Conservation (phyloP, 176 grass and related monocot genomes). For the Eremochloa ophiuroides region DNA sequence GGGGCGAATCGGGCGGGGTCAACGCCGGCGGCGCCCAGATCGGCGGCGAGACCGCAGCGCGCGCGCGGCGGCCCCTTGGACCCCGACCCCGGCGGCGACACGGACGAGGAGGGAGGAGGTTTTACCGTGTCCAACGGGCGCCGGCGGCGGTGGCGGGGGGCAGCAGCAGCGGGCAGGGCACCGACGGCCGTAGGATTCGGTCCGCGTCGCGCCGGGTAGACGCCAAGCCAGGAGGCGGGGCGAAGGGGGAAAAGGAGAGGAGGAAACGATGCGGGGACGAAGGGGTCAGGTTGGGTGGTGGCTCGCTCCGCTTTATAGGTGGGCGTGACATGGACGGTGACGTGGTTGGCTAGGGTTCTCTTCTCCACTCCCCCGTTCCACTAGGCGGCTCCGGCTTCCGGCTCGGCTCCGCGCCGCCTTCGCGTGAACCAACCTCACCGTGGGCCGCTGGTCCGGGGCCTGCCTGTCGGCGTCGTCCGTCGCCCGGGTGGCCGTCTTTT, state of each 20-base stretch:
- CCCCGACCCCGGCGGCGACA: not conserved
- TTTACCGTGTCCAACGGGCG: constrained; percentile 8
- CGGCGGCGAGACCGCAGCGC: constrained; percentile 18
- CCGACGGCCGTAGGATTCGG: constrained; percentile 3
- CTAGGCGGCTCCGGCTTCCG: not conserved
- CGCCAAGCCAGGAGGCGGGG: not conserved
- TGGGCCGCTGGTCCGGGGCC: not conserved
- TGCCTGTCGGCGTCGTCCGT: not conserved
- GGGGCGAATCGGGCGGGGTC: constrained; percentile 21
- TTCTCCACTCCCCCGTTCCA: too few species aligned
- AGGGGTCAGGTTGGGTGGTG: not conserved
- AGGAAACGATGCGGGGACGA: not conserved
- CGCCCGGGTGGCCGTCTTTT: too few species aligned
- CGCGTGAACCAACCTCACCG: constrained; percentile 18
- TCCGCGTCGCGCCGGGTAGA: constrained; percentile 26
- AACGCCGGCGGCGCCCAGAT: constrained; percentile 31
- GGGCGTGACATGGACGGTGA: constrained; percentile 46
- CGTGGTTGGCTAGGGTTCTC: constrained; percentile 45
- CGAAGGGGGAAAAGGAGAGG: not conserved
- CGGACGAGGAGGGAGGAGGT: not conserved
- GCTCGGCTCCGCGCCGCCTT: not conserved
- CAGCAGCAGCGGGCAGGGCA: too few species aligned
- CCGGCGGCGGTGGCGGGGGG: not conserved
- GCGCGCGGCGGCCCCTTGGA: not conserved
- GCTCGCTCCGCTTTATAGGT: constrained; percentile 12